Percentiles rank a stretch among this genome's conserved stretches.
These are phyloP conservation scores for Phylloporus sp. DNA, from an alignment of 768 basidiomycete genomes.

Conservation along the genomic window DNA sequence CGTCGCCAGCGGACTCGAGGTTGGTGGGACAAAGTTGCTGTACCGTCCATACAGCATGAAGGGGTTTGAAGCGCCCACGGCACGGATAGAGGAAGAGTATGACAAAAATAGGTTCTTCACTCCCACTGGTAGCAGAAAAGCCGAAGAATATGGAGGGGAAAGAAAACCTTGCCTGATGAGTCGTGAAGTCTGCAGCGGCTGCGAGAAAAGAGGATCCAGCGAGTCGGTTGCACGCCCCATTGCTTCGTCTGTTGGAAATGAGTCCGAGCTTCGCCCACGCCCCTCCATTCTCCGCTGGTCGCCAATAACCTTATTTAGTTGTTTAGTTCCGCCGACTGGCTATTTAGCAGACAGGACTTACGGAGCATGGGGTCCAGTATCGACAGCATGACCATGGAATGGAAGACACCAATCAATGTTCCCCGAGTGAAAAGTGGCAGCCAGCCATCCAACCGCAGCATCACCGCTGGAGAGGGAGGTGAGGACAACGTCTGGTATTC, in stretches of 20 bases:
- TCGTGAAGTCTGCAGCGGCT: not conserved
- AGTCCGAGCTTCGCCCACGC: not conserved
- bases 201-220: not conserved
- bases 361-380: not conserved
- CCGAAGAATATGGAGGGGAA: not conserved
- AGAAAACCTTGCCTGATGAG: not conserved
- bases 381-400: not conserved
- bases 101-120: not conserved
- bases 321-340: not conserved
- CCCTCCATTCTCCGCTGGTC: constrained; percentile 2
- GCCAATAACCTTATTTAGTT: not conserved
- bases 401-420: constrained; percentile 3
- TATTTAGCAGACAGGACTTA: not conserved
- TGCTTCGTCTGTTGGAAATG: not conserved
- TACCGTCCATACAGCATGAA: not conserved
- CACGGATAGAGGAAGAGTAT: not conserved
- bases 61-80: not conserved
- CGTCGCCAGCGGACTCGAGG: not conserved
- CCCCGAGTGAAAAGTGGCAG: not conserved
- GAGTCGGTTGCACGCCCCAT: not conserved
- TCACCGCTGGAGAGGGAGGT: not conserved
- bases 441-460: not conserved
- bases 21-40: not conserved
- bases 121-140: not conserved
- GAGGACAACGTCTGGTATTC: not conserved